phyloP scores from a whole-genome alignment of 176 grass and related monocot genomes.

The Musa troglodytarum region DNA sequence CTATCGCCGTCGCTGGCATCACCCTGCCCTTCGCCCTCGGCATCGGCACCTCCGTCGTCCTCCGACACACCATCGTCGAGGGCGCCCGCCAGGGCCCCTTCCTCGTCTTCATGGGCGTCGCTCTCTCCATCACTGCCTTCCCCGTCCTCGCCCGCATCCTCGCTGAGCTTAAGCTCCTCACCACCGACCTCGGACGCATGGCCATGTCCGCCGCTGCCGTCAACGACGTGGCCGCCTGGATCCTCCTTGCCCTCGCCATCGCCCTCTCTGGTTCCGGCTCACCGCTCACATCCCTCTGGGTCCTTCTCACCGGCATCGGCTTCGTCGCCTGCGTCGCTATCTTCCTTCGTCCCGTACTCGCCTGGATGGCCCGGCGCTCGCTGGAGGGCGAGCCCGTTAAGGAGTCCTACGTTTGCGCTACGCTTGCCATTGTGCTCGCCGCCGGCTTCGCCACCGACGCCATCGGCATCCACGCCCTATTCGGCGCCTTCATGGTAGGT shows the following conservation, averaged over 20 bases:
- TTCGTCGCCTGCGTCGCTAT: neutral
- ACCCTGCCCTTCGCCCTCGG: neutral
- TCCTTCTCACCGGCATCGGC: neutral
- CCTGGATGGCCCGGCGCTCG: conserved; percentile 1
- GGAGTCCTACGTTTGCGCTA: neutral
- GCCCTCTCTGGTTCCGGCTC: neutral
- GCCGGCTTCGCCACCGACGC: neutral
- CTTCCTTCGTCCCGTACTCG: neutral
- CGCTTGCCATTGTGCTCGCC: neutral
- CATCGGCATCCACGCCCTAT: conserved; percentile 6
- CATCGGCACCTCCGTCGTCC: neutral
- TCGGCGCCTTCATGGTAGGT: neutral
- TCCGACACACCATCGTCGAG: neutral
- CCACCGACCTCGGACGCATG: neutral
- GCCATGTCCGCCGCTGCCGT: neutral
- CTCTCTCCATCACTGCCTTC: no score
- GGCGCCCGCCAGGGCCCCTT: neutral
- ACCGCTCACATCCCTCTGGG: neutral
- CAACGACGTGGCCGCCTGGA: neutral
- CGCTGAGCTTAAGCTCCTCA: neutral
- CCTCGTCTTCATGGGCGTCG: neutral
- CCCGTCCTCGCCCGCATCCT: no score
- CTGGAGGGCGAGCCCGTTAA: neutral
- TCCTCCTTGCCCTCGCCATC: neutral
- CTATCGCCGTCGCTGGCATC: neutral